These are phyloP conservation scores for Diaporthe sp. DNA, from an alignment of 2,329 filamentous ascomycete genomes.

Conservation along the genomic window DNA sequence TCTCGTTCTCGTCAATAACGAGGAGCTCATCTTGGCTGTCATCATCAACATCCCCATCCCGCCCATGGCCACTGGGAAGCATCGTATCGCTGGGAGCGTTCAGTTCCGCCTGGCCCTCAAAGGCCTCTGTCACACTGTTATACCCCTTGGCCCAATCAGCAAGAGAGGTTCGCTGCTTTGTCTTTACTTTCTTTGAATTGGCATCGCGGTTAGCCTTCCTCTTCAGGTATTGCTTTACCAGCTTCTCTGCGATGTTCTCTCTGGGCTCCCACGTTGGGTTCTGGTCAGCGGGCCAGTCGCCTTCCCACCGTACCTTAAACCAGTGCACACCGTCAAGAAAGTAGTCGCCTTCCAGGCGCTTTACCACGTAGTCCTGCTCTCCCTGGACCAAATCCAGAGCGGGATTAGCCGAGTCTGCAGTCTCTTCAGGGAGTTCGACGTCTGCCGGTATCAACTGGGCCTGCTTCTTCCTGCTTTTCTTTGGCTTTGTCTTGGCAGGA, in stretches of 20 bases:
- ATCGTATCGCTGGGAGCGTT: not conserved
- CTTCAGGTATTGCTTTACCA: slow-evolving; percentile 58
- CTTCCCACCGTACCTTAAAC: slow-evolving; percentile 68
- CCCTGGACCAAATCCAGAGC: slow-evolving; percentile 45
- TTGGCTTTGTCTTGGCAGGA: not conserved
- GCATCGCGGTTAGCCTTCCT: slow-evolving; percentile 42
- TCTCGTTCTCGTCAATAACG: slow-evolving; percentile 27
- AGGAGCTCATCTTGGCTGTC: slow-evolving; percentile 31
- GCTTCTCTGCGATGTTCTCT: slow-evolving; percentile 57
- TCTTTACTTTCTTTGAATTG: not conserved
- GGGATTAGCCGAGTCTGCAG: slow-evolving; percentile 40
- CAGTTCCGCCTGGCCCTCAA: slow-evolving; percentile 32
- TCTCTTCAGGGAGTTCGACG: slow-evolving; percentile 16
- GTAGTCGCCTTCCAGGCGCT: slow-evolving; percentile 58
- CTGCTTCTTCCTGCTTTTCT: slow-evolving; percentile 22
- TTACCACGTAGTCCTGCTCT: slow-evolving; percentile 56
- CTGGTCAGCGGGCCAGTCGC: slow-evolving; percentile 67
- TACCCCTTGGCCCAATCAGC: slow-evolving; percentile 25
- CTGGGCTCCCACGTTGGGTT: slow-evolving; percentile 72
- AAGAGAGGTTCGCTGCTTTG: slow-evolving; percentile 12
- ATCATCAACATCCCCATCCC: not conserved
- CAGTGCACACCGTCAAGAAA: slow-evolving; percentile 56
- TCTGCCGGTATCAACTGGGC: not conserved
- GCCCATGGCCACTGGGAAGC: not conserved
- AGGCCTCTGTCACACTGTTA: slow-evolving; percentile 34